A percentile compares a stretch with the other conserved stretches of the same genome.
Evolutionary conservation across 768 basidiomycete species (phyloP).

Genomic region (Hemileccinum impolitum): DNA sequence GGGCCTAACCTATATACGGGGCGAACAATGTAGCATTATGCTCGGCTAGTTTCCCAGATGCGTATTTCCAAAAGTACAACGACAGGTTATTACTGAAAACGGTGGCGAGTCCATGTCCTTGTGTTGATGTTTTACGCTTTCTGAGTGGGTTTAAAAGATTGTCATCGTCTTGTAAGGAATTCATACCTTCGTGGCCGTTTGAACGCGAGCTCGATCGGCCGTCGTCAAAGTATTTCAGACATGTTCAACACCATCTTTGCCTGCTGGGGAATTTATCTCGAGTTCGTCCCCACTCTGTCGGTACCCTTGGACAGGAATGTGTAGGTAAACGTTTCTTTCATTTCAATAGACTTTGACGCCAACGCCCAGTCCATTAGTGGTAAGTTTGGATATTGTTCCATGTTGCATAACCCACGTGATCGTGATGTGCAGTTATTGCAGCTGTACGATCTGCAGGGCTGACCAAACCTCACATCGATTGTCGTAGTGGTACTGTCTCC

Average conservation of each 20-base stretch:
- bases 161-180: conserved; percentile 5
- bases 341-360: neutral
- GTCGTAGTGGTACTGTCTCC: conserved; percentile 7
- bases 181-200: neutral
- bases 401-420: no score
- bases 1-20: no score
- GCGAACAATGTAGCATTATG: no score
- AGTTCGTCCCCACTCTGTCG: conserved; percentile 4
- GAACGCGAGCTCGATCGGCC: neutral
- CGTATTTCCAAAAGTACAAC: conserved; percentile 10
- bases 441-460: neutral
- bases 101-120: conserved; percentile 1
- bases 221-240: conserved; percentile 8
- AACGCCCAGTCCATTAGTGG: conserved; percentile 11
- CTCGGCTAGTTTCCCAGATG: no score
- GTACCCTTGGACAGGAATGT: conserved; percentile 6
- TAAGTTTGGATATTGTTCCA: no score
- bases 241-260: conserved; percentile 11
- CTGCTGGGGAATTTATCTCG: conserved; percentile 9
- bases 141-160: conserved; percentile 1
- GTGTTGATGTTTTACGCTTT: neutral
- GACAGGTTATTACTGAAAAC: conserved; percentile 2
- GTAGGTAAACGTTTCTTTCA: neutral
- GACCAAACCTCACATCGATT: neutral
- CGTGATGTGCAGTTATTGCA: conserved; percentile 8